Conservation (phyloP, 208 protist genomes). For the Strigomonas culicis region DNA sequence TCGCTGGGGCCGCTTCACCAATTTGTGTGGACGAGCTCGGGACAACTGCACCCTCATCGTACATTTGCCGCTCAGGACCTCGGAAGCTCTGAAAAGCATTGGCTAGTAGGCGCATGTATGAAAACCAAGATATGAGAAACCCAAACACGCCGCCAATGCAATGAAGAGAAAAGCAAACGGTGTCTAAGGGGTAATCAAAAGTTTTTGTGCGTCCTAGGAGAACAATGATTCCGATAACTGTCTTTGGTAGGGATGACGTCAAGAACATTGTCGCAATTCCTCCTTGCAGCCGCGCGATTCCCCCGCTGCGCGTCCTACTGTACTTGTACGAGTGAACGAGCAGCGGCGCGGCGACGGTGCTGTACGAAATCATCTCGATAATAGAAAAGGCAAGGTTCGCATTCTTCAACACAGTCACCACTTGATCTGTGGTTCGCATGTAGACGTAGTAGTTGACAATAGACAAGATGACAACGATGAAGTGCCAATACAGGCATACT, state of each 20-base stretch:
- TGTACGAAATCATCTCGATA: constrained; percentile 48
- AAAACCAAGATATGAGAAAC: constrained; percentile 52
- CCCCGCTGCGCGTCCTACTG: constrained; percentile 26
- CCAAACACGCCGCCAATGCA: constrained; percentile 35
- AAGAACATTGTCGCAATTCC: constrained; percentile 66
- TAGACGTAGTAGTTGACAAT: constrained; percentile 57
- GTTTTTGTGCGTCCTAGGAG: neutral
- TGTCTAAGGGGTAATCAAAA: constrained; percentile 35
- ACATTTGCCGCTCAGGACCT: constrained; percentile 62
- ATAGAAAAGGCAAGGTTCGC: constrained; percentile 60
- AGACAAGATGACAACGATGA: constrained; percentile 42
- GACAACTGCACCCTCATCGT: constrained; percentile 26
- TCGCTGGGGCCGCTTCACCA: neutral
- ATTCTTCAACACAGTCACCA: constrained; percentile 5
- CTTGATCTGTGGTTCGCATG: constrained; percentile 10
- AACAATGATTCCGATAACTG: constrained; percentile 5
- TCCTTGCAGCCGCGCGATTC: constrained; percentile 26
- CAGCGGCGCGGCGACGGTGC: constrained; percentile 35
- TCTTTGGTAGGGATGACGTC: constrained; percentile 38
- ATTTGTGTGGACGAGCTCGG: constrained; percentile 21
- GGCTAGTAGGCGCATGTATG: constrained; percentile 49
- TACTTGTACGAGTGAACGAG: constrained; percentile 87
- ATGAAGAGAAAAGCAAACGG: constrained; percentile 49
- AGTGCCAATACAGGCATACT: constrained; percentile 60
- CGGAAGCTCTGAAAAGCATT: constrained; percentile 38